Conservation (phyloP, 306 rosid genomes). For the Hippophae rhamnoides region DNA sequence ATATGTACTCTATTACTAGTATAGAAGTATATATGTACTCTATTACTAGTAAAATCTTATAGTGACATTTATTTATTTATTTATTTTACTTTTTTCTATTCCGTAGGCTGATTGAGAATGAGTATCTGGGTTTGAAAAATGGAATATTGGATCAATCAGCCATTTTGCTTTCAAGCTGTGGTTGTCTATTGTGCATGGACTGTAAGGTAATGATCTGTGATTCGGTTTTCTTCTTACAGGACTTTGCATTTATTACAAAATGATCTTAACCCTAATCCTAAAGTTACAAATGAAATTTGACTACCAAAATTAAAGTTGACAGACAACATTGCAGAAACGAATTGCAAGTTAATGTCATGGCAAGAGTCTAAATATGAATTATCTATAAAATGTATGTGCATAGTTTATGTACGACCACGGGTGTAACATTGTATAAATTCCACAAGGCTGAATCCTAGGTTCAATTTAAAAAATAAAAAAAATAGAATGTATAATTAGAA, state of each 20-base stretch:
- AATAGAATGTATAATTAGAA: too few relatives aligned
- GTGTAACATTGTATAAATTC: too few relatives aligned
- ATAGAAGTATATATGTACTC: neutral
- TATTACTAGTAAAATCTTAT: neutral
- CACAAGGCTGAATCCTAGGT: too few relatives aligned
- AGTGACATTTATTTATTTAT: neutral
- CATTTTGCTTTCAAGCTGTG: conserved; percentile 74
- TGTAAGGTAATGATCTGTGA: conserved; percentile 66
- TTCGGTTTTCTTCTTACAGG: neutral
- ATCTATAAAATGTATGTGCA: too few relatives aligned
- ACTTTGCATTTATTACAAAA: neutral
- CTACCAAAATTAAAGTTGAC: too few relatives aligned
- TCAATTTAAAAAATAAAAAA: too few relatives aligned
- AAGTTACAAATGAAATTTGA: too few relatives aligned
- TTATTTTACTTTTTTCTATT: neutral
- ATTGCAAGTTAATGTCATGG: too few relatives aligned
- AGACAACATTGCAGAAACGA: too few relatives aligned
- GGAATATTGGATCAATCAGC: conserved; percentile 99
- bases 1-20: neutral
- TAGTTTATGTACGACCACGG: too few relatives aligned
- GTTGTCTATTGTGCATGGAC: conserved; percentile 86
- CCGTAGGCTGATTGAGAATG: conserved; percentile 85
- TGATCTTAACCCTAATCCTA: too few relatives aligned
- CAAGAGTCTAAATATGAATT: too few relatives aligned
- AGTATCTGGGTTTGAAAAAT: conserved; percentile 81